A percentile compares a stretch with the other conserved stretches of the same genome.
Evolutionary conservation across 2,329 filamentous ascomycete species (phyloP).

Genomic region (Ceratocystis alfenasii): DNA sequence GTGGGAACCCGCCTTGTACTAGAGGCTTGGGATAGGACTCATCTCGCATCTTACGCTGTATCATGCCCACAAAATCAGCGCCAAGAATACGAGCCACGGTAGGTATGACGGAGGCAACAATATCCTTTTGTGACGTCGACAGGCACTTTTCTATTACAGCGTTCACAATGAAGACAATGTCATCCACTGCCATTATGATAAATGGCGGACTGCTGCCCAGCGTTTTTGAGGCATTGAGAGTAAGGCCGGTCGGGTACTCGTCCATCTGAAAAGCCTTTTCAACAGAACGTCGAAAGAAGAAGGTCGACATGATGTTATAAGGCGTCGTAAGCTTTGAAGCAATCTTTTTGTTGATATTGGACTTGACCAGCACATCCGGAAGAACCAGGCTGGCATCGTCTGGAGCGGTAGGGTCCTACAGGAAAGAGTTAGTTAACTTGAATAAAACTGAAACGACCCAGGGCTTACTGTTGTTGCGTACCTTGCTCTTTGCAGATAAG

Average conservation of each 20-base stretch:
- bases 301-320: slow-evolving; percentile 86
- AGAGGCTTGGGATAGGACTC: slow-evolving; percentile 78
- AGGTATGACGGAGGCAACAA: slow-evolving; percentile 67
- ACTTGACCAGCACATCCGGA: slow-evolving; percentile 65
- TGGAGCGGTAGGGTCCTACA: slow-evolving; percentile 39
- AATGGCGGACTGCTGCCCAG: slow-evolving; percentile 71
- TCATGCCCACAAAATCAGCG: slow-evolving; percentile 89
- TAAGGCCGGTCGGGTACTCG: slow-evolving; percentile 69
- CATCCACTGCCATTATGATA: slow-evolving; percentile 90
- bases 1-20: slow-evolving; percentile 68
- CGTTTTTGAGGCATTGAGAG: slow-evolving; percentile 58
- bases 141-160: slow-evolving; percentile 78
- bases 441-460: background rate
- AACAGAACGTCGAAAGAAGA: slow-evolving; percentile 91
- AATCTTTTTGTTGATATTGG: slow-evolving; percentile 70
- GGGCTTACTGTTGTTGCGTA: slow-evolving; percentile 35
- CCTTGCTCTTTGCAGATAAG: slow-evolving; percentile 71
- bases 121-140: slow-evolving; percentile 68
- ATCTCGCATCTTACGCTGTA: slow-evolving; percentile 94
- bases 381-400: slow-evolving; percentile 49
- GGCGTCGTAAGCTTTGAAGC: slow-evolving; percentile 60
- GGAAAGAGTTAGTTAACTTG: slow-evolving; percentile 22
- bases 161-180: slow-evolving; percentile 98
- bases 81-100: slow-evolving; percentile 69
- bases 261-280: slow-evolving; percentile 97